Evolutionary conservation across 179 eudicot species (phyloP).

Genomic region (Corrigiola litoralis): DNA sequence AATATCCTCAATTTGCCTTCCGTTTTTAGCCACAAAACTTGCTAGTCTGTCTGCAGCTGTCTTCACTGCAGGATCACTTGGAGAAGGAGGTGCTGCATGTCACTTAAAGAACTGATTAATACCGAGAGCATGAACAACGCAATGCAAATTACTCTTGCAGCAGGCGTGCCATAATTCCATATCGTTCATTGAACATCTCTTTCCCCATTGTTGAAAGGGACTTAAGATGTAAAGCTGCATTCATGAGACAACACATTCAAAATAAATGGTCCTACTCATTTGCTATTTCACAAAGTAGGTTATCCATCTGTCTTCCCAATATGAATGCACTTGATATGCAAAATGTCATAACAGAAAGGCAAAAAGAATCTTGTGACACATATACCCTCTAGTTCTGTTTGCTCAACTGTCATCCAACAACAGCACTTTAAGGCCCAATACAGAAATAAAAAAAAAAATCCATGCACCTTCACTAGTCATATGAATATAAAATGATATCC

Average conservation of each 20-base stretch:
- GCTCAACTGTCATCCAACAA: too few species aligned
- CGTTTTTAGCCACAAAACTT: slow-evolving; percentile 96
- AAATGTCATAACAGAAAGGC: neutral
- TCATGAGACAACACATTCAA: slow-evolving; percentile 68
- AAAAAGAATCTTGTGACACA: neutral
- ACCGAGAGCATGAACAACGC: slow-evolving; percentile 90
- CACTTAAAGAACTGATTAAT: slow-evolving; percentile 99
- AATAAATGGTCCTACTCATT: slow-evolving; percentile 47
- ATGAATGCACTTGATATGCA: neutral
- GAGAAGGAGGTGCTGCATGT: slow-evolving; percentile 96
- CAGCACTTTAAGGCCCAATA: too few species aligned
- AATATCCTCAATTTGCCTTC: slow-evolving; percentile 87
- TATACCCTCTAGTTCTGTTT: too few species aligned
- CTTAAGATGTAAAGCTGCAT: slow-evolving; percentile 79
- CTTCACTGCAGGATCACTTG: slow-evolving; percentile 94
- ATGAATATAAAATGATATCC: too few species aligned
- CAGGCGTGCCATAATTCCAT: slow-evolving; percentile 85
- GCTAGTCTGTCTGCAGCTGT: slow-evolving; percentile 92
- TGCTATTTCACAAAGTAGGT: slow-evolving; percentile 20
- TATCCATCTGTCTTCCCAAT: slow-evolving; percentile 14
- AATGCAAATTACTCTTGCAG: slow-evolving; percentile 89
- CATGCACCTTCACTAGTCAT: too few species aligned
- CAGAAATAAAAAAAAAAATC: too few species aligned
- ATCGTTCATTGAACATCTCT: slow-evolving; percentile 83
- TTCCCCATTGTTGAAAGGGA: slow-evolving; percentile 65